Evolutionary conservation across 192 early-diverging fungal genomes (phyloP), one percentile per base, ranked within the genome.

Genomic region (Funneliformis geosporum): DNA sequence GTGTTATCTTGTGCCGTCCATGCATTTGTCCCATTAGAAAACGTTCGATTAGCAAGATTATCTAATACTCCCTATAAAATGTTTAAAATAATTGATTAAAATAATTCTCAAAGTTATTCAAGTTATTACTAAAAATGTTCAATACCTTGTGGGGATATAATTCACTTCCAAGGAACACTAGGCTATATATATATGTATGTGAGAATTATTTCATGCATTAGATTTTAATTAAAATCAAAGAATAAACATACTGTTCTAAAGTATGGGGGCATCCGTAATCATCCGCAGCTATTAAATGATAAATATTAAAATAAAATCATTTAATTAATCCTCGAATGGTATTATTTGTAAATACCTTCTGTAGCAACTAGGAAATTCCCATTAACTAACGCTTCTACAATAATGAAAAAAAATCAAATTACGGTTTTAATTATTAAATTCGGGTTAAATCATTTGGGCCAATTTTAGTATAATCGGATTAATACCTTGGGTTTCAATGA

Each of bases 1-100:
- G 89, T 90, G 33, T 88, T 85, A 73, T 90, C 89, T 38, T 85
- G 83, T 81, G 85, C 88, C 16, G 90, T 91, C 90, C 90, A 91
- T 21, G 90, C 90, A 78, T 91, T 91, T 21, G 90, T 91, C 42
- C 90, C 88, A 82, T 89, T 85, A 4, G 90, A 87, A 43, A 89
- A 80, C 40, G 90, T 85, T 23, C 87, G 84, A 81, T 91, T 91
- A 18, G 90, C 90, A 47, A 91, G 81, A 21, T 85, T 83, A 74
- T 91, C 90, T n/a, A 91, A 80, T n/a, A 91, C 90, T 60, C 90
- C 90, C 86, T 89, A 74, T 28, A n/a, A 39, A 27, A 39, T n/a
- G n/a, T n/a, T 46, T 39, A 61, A 28, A 74, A 14, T 25, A 46
- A 46, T 23, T 43, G 72, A 68, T 67, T 27, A 50, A 76, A 76